phyloP scores from a whole-genome alignment of 2,329 filamentous ascomycete species.

The Helotiales sp. region DNA sequence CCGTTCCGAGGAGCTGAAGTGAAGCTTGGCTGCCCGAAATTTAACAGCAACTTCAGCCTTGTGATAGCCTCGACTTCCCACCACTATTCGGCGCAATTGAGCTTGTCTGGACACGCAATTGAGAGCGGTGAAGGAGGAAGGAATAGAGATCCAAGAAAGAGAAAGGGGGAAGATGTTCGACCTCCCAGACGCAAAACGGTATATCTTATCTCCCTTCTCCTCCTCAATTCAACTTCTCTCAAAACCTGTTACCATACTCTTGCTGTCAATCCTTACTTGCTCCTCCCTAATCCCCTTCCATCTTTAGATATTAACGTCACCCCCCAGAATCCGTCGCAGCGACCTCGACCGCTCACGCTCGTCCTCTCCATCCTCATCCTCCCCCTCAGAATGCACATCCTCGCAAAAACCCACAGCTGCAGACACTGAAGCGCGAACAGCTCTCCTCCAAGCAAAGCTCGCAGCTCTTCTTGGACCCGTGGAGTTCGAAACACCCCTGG shows the following conservation, averaged over 20 bases:
- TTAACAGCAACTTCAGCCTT: not conserved
- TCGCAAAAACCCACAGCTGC: not conserved
- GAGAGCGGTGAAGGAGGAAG: not conserved
- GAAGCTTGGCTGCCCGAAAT: not conserved
- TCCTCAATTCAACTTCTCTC: not conserved
- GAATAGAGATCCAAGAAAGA: not conserved
- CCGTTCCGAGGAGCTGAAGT: not conserved
- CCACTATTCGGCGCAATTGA: not conserved
- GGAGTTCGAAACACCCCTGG: not conserved
- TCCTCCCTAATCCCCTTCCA: slow-evolving; percentile 13
- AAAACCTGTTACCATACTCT: too few relatives aligned
- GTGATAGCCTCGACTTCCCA: not conserved
- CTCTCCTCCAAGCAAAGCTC: slow-evolving; percentile 31
- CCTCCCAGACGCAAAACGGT: slow-evolving; percentile 59
- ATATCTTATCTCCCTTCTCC: slow-evolving; percentile 29
- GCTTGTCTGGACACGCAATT: not conserved
- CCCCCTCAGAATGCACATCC: slow-evolving; percentile 36
- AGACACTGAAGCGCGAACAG: not conserved
- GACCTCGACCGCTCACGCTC: slow-evolving; percentile 50
- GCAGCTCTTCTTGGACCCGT: slow-evolving; percentile 36
- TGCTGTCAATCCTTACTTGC: not conserved
- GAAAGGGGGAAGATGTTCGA: slow-evolving; percentile 52
- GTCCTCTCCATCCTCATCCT: slow-evolving; percentile 27
- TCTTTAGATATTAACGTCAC: too few relatives aligned
- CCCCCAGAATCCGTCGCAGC: slow-evolving; percentile 56